phyloP scores from a whole-genome alignment of 257 asterid genomes.

The Rehmannia glutinosa region DNA sequence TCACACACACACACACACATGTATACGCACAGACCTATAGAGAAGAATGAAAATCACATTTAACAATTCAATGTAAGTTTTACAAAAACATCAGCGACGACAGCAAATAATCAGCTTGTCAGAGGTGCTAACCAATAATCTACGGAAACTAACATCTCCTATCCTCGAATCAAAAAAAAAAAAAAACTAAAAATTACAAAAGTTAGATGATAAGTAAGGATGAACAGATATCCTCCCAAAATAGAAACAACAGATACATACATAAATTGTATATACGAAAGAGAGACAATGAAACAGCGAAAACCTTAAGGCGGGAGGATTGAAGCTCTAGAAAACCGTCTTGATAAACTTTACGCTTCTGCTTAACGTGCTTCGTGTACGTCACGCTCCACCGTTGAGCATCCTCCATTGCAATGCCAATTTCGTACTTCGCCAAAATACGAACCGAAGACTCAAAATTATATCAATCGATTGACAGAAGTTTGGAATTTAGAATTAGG shows the following conservation, averaged over 20 bases:
- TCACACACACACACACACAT: background rate
- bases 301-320: conserved; percentile 49
- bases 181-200: background rate
- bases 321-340: conserved; percentile 75
- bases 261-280: background rate
- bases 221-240: background rate
- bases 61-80: background rate
- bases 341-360: conserved; percentile 82
- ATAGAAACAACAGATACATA: background rate
- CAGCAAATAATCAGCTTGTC: conserved; percentile 3
- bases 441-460: background rate
- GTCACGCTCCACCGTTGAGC: conserved; percentile 73
- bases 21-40: background rate
- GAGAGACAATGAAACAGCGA: background rate
- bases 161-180: background rate
- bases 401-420: conserved; percentile 41
- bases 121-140: background rate
- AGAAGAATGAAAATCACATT: background rate
- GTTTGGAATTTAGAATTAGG: background rate
- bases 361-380: conserved; percentile 79
- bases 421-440: background rate
- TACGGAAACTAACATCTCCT: background rate
- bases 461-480: background rate
- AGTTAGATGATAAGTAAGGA: background rate
- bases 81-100: background rate